Conservation (phyloP, 1,284 basidiomycete species). For the Phellinidium pouzarii region DNA sequence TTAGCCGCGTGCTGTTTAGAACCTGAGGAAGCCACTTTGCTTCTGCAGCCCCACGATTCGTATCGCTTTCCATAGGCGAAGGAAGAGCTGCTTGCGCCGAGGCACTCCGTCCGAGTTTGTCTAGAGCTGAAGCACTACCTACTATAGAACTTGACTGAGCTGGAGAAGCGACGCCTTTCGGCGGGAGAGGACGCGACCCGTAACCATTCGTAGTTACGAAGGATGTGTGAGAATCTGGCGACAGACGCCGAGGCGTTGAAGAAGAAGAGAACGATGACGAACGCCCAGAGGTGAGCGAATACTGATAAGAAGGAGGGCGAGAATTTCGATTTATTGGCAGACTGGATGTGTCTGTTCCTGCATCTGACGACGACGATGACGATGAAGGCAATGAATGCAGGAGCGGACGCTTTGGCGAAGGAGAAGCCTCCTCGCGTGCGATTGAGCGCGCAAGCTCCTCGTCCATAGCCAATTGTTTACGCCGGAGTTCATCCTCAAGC, state of each 20-base stretch:
- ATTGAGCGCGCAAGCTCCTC: slow-evolving; percentile 15
- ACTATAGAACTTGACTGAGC: not conserved
- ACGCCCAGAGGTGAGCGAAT: not conserved
- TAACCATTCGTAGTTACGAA: not conserved
- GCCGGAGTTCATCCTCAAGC: slow-evolving; percentile 9
- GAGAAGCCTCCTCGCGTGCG: slow-evolving; percentile 1
- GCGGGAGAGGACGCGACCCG: not conserved
- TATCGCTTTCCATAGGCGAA: not conserved
- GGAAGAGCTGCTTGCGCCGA: slow-evolving; percentile 13
- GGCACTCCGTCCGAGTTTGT: slow-evolving; percentile 11
- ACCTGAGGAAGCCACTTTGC: not conserved
- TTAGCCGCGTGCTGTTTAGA: not conserved
- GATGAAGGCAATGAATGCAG: not conserved
- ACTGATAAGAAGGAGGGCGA: not conserved
- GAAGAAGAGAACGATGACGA: not conserved
- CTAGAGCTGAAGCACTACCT: not conserved
- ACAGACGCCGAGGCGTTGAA: not conserved
- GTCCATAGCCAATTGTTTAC: slow-evolving; percentile 10
- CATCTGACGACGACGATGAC: not conserved
- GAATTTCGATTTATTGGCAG: not conserved
- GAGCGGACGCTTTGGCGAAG: not conserved
- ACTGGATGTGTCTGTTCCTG: not conserved
- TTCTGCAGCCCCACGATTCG: not conserved
- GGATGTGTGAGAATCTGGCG: not conserved
- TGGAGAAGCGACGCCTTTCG: not conserved